phyloP scores from a whole-genome alignment of 768 basidiomycete species.

The Lactarius deliciosus region DNA sequence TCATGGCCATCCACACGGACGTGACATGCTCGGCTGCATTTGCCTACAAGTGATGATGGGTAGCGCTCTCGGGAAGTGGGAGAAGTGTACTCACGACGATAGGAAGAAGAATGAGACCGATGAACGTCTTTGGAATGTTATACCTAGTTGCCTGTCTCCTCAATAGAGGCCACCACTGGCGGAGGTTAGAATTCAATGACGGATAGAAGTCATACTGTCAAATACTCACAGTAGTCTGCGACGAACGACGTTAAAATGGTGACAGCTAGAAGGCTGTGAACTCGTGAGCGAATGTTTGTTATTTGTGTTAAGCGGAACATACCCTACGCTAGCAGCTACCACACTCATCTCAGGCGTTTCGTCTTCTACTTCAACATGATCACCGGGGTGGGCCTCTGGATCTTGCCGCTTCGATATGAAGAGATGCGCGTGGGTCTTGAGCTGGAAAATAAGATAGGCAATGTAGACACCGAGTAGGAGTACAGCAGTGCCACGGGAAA shows the following conservation, averaged over 20 bases:
- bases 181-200: constrained; percentile 10
- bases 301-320: constrained; percentile 14
- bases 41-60: constrained; percentile 43
- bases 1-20: constrained; percentile 87
- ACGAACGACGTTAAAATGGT: constrained; percentile 86
- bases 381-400: constrained; percentile 1
- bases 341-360: constrained; percentile 62
- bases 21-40: constrained; percentile 87
- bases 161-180: constrained; percentile 85
- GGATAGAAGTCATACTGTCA: not conserved
- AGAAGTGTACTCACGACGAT: constrained; percentile 61
- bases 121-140: constrained; percentile 79
- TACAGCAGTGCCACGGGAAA: constrained; percentile 80
- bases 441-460: constrained; percentile 36
- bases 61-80: not conserved
- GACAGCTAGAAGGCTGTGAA: constrained; percentile 60
- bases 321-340: constrained; percentile 60
- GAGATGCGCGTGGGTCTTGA: constrained; percentile 67
- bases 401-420: constrained; percentile 41
- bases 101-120: constrained; percentile 83
- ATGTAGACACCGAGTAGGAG: constrained; percentile 73
- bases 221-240: constrained; percentile 76
- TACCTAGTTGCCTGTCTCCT: constrained; percentile 84
- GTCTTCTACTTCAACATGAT: constrained; percentile 36
- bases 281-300: constrained; percentile 1